Evolutionary conservation across 2,329 filamentous ascomycete species (phyloP).

Genomic region (Colletotrichum sojae): DNA sequence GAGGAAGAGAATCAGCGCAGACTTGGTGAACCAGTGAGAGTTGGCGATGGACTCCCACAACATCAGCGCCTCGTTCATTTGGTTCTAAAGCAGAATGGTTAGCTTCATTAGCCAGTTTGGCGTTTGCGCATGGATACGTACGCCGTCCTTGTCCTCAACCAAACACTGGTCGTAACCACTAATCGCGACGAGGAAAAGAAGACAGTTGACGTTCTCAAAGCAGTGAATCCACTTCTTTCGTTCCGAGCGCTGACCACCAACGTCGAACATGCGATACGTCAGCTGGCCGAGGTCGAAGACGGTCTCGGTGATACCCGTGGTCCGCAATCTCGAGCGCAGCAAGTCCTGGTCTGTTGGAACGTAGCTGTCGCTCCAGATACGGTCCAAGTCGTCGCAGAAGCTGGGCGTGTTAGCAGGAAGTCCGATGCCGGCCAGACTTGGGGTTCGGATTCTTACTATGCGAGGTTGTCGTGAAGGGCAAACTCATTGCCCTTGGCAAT

Average conservation of each 20-base stretch:
- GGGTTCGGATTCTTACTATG: constrained; percentile 76
- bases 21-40: constrained; percentile 88
- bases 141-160: constrained; percentile 95
- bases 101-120: constrained; percentile 30
- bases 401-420: constrained; percentile 58
- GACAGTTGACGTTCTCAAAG: constrained; percentile 93
- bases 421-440: not conserved
- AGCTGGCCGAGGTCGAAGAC: constrained; percentile 92
- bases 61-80: constrained; percentile 93
- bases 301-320: constrained; percentile 96
- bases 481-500: constrained; percentile 96
- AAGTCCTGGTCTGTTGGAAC: constrained; percentile 95
- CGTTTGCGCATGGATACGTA: constrained; percentile 62
- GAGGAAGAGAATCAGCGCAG: constrained; percentile 85
- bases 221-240: constrained; percentile 99
- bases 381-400: constrained; percentile 85
- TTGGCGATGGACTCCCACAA: constrained; percentile 89
- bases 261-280: constrained; percentile 97
- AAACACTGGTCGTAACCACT: constrained; percentile 97
- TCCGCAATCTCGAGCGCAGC: constrained; percentile 88
- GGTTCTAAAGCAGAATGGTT: constrained; percentile 70
- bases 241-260: constrained; percentile 91
- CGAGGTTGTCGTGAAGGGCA: constrained; percentile 93
- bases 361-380: constrained; percentile 83
- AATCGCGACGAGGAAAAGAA: constrained; percentile 94